These are phyloP conservation scores for Penicillium sp. DNA, from an alignment of 2,329 filamentous ascomycete species.

Conservation along the genomic window DNA sequence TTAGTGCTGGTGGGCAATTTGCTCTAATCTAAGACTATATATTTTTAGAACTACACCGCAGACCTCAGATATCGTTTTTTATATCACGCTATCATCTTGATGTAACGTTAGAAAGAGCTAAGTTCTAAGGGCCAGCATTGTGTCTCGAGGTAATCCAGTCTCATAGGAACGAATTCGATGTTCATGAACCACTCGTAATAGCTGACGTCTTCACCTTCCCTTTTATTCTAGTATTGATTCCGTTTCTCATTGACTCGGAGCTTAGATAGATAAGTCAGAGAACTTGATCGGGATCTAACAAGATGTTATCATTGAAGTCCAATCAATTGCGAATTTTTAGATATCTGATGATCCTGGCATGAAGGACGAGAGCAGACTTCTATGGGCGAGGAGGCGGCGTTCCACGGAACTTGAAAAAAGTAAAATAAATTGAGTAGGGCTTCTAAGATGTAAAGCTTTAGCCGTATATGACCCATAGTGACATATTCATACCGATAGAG, in stretches of 20 bases:
- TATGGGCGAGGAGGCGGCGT: neutral
- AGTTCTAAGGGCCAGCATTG: neutral
- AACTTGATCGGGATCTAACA: neutral
- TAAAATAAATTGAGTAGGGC: neutral
- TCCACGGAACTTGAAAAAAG: neutral
- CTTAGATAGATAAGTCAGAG: neutral
- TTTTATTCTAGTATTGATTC: neutral
- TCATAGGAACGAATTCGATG: neutral
- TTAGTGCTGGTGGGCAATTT: too few relatives aligned
- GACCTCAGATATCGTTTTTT: too few relatives aligned
- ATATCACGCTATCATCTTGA: too few relatives aligned
- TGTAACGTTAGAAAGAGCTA: neutral
- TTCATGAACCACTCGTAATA: neutral
- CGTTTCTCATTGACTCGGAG: neutral
- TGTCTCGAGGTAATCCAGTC: neutral
- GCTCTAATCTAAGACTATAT: too few relatives aligned
- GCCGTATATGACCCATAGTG: neutral
- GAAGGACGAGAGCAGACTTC: neutral
- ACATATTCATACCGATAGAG: neutral
- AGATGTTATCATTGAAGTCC: neutral
- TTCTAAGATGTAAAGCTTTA: neutral
- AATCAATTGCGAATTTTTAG: neutral
- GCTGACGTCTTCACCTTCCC: neutral
- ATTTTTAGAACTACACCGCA: too few relatives aligned
- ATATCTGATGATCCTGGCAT: neutral